A percentile compares a stretch with the other conserved stretches of the same genome.
These are phyloP conservation scores for Fusarium denticulatum DNA, from an alignment of 2,329 filamentous ascomycete species.

Conservation along the genomic window DNA sequence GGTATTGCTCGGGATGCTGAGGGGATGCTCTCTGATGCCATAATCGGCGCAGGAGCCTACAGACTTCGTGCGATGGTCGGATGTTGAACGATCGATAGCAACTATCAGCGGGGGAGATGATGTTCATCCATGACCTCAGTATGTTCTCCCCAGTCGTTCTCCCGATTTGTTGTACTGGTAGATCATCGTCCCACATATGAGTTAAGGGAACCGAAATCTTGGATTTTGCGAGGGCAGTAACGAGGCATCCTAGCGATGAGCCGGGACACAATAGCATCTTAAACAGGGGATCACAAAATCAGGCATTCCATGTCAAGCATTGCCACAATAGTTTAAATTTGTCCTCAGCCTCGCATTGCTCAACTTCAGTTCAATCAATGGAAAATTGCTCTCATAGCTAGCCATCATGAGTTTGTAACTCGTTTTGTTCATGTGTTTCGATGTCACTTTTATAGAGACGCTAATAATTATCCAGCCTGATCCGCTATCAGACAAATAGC, in stretches of 20 bases:
- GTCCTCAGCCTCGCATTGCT: no score
- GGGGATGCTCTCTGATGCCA: neutral
- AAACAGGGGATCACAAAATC: neutral
- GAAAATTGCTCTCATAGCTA: neutral
- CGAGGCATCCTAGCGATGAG: neutral
- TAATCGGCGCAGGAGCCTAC: neutral
- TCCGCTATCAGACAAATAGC: slow-evolving; percentile 26
- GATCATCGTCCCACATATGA: neutral
- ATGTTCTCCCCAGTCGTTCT: neutral
- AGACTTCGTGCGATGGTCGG: neutral
- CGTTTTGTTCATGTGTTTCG: slow-evolving; percentile 7
- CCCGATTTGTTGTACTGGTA: neutral
- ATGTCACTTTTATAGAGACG: slow-evolving; percentile 25
- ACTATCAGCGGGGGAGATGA: neutral
- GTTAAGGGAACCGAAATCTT: neutral
- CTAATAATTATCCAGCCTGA: slow-evolving; percentile 28
- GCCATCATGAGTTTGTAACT: neutral
- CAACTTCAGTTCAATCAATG: neutral
- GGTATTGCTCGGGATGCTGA: neutral
- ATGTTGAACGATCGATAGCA: neutral
- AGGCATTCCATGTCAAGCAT: neutral
- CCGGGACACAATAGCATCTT: neutral
- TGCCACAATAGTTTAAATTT: neutral
- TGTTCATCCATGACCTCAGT: neutral
- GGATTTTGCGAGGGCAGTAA: no score